Evolutionary conservation across 768 basidiomycete genomes (phyloP).

Genomic region (Daedaleopsis nitida): DNA sequence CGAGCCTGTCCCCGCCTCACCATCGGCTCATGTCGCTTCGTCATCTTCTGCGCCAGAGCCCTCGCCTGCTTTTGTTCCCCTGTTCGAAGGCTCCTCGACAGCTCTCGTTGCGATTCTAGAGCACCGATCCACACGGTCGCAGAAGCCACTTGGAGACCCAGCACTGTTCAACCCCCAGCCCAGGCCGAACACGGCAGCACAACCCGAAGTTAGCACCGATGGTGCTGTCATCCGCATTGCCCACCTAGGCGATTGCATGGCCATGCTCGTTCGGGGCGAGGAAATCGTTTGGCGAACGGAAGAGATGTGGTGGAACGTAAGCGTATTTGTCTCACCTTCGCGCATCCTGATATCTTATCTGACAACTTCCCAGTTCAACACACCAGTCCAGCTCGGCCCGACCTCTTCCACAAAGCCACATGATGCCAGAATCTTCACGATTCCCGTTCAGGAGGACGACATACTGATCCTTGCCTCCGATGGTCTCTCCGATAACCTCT

Average conservation of each 20-base stretch:
- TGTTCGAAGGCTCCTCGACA: conserved; percentile 66
- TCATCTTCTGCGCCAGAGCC: not conserved
- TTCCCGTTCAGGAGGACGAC: conserved; percentile 71
- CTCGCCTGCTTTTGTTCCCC: conserved; percentile 32
- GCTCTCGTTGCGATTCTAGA: conserved; percentile 68
- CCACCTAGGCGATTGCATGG: conserved; percentile 87
- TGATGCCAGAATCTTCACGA: conserved; percentile 67
- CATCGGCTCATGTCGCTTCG: not conserved
- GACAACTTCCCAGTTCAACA: conserved; percentile 48
- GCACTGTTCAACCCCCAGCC: conserved; percentile 19
- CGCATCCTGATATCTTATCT: not conserved
- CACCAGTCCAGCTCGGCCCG: conserved; percentile 66
- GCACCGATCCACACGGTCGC: conserved; percentile 31
- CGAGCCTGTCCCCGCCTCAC: not conserved
- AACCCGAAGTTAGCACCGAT: conserved; percentile 39
- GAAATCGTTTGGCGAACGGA: conserved; percentile 83
- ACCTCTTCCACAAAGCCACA: conserved; percentile 61
- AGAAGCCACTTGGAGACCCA: conserved; percentile 5
- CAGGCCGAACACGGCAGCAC: conserved; percentile 29
- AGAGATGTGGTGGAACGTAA: conserved; percentile 90
- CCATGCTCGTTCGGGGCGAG: conserved; percentile 79
- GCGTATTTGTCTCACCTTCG: conserved; percentile 25
- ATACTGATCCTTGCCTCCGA: conserved; percentile 83
- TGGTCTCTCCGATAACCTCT: conserved; percentile 83
- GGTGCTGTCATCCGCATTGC: conserved; percentile 78